phyloP scores from a whole-genome alignment of 345 rosid genomes.

The Stellera chamaejasme region DNA sequence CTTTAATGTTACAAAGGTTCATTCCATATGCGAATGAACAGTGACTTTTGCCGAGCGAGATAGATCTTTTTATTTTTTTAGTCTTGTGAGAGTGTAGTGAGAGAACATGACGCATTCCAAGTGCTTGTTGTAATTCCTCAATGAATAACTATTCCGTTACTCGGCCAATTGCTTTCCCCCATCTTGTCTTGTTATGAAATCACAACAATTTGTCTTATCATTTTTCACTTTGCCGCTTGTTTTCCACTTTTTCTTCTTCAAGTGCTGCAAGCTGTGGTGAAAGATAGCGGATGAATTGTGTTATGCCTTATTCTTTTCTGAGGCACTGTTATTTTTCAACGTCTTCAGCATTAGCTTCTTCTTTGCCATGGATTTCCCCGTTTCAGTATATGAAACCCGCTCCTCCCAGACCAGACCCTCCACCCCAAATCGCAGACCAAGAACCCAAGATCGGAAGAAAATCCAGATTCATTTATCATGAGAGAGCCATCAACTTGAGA shows the following conservation, averaged over 20 bases:
- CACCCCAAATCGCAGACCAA: conserved; percentile 22
- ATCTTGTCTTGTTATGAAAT: no score
- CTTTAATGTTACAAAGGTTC: no score
- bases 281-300: conserved; percentile 2
- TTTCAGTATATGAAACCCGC: conserved; percentile 19
- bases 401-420: conserved; percentile 21
- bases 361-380: conserved; percentile 65
- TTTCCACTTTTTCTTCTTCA: no score
- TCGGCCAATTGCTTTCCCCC: no score
- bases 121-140: neutral
- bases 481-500: conserved; percentile 47
- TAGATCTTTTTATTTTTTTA: no score
- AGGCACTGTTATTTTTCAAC: conserved; percentile 19
- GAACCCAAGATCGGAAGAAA: conserved; percentile 21
- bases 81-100: no score
- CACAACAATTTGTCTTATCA: no score
- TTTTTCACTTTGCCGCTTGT: no score
- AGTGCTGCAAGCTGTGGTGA: no score
- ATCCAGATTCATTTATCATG: conserved; percentile 54
- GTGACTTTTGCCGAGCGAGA: no score
- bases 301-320: conserved; percentile 7
- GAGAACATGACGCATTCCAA: neutral
- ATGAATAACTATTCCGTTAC: no score
- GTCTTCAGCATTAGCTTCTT: conserved; percentile 19
- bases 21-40: no score